Percentiles rank a stretch among this genome's conserved stretches.
Evolutionary conservation across 1,284 basidiomycete genomes (phyloP).

Genomic region (Fomitiporia mediterranea): DNA sequence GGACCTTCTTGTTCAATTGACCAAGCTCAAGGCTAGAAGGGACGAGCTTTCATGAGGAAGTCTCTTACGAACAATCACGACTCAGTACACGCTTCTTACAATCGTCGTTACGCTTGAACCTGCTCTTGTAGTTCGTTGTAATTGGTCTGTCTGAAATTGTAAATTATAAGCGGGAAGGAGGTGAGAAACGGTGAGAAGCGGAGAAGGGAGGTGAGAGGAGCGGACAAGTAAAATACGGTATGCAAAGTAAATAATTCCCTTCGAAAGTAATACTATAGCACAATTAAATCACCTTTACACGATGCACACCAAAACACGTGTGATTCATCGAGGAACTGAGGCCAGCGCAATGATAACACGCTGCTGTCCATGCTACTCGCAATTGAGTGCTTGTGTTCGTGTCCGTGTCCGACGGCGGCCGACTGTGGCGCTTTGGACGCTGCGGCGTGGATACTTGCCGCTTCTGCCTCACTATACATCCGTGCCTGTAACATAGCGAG

Average conservation of each 20-base stretch:
- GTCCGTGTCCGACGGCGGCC: neutral
- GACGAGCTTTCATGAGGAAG: constrained; percentile 18
- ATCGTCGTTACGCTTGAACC: no score
- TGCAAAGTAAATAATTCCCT: constrained; percentile 7
- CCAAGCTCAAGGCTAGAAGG: constrained; percentile 16
- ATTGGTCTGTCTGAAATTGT: neutral
- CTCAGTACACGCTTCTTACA: neutral
- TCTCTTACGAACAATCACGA: neutral
- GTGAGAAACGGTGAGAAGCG: no score
- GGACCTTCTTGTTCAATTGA: constrained; percentile 14
- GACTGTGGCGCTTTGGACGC: constrained; percentile 14
- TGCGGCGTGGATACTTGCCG: constrained; percentile 28
- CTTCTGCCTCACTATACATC: constrained; percentile 71
- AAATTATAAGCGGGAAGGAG: no score
- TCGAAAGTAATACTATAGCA: constrained; percentile 41
- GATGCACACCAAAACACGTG: constrained; percentile 83
- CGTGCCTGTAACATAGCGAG: constrained; percentile 85
- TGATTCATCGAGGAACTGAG: constrained; percentile 75
- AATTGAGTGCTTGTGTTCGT: no score
- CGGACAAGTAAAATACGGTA: constrained; percentile 8
- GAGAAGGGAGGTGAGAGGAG: no score
- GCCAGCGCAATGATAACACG: constrained; percentile 31
- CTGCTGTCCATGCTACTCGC: constrained; percentile 12
- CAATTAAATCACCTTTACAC: constrained; percentile 73
- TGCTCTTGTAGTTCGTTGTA: neutral